Conservation (phyloP, 2,329 filamentous ascomycete genomes). For the Epichloe baconii region DNA sequence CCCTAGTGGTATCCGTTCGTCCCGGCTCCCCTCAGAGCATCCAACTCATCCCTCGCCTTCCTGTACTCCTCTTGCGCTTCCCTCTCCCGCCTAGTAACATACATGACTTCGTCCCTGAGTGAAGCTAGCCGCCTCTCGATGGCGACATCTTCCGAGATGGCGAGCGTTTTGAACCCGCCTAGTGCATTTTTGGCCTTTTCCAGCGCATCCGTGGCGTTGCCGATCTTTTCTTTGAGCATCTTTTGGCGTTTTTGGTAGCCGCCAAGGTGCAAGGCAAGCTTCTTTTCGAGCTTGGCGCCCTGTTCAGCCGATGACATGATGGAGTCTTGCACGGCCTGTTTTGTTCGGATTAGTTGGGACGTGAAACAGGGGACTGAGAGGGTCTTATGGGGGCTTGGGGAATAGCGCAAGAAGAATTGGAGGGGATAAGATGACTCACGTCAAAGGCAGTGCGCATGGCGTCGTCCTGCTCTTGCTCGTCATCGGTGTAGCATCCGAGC, state of each 20-base stretch:
- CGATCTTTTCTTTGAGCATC: constrained; percentile 65
- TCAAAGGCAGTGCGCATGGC: constrained; percentile 62
- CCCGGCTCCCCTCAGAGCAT: constrained; percentile 33
- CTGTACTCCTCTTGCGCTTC: constrained; percentile 85
- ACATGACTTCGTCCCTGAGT: constrained; percentile 70
- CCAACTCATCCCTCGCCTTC: constrained; percentile 63
- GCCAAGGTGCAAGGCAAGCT: constrained; percentile 72
- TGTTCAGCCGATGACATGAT: constrained; percentile 64
- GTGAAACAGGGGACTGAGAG: not conserved
- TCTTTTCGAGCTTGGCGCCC: constrained; percentile 85
- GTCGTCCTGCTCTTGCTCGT: constrained; percentile 52
- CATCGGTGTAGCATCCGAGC: constrained; percentile 66
- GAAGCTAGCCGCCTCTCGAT: constrained; percentile 58
- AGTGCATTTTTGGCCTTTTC: constrained; percentile 61
- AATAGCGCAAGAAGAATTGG: not conserved
- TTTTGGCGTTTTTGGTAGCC: constrained; percentile 84
- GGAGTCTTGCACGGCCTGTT: constrained; percentile 54
- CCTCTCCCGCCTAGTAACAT: constrained; percentile 68
- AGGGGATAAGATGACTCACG: constrained; percentile 31
- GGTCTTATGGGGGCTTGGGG: too few relatives aligned
- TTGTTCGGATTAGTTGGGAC: not conserved
- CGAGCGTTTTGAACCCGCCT: constrained; percentile 60
- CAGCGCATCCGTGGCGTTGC: constrained; percentile 60
- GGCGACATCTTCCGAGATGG: constrained; percentile 67
- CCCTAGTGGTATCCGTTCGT: constrained; percentile 26